Evolutionary conservation across 192 early-diverging fungal genomes (phyloP).

Genomic region (Coemansia erecta): DNA sequence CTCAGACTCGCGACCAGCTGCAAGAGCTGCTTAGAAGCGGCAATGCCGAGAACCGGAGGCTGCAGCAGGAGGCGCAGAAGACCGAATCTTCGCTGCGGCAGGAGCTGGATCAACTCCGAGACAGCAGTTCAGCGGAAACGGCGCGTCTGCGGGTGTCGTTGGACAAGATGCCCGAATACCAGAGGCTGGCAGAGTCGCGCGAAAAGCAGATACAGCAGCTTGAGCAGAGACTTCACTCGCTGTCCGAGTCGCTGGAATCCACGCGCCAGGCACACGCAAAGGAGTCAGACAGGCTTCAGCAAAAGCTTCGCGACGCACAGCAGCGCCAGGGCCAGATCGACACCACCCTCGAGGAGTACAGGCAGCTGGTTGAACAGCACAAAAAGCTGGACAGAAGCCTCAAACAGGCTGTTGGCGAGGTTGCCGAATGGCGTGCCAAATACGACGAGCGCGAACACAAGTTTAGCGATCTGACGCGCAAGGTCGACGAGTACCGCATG

Average conservation of each 20-base stretch:
- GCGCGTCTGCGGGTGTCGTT: slow-evolving; percentile 11
- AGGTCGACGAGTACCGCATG: slow-evolving; percentile 30
- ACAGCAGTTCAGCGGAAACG: neutral
- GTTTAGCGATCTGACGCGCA: slow-evolving; percentile 17
- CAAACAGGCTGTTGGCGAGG: slow-evolving; percentile 39
- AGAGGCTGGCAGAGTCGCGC: slow-evolving; percentile 7
- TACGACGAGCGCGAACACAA: slow-evolving; percentile 33
- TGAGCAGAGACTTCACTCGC: slow-evolving; percentile 1
- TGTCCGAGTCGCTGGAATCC: slow-evolving; percentile 1
- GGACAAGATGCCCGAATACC: slow-evolving; percentile 4
- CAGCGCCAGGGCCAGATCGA: slow-evolving; percentile 10
- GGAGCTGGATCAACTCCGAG: slow-evolving; percentile 13
- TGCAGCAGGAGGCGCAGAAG: neutral
- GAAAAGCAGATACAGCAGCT: slow-evolving; percentile 10
- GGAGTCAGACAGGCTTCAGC: neutral
- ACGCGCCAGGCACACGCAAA: slow-evolving; percentile 8
- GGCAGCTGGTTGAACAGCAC: slow-evolving; percentile 33
- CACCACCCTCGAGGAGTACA: slow-evolving; percentile 7
- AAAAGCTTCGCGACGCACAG: slow-evolving; percentile 2
- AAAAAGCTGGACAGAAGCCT: slow-evolving; percentile 30
- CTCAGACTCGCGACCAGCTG: slow-evolving; percentile 52
- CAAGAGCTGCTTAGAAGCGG: slow-evolving; percentile 34
- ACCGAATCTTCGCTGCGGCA: slow-evolving; percentile 13
- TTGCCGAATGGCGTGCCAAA: slow-evolving; percentile 34
- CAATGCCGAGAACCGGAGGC: slow-evolving; percentile 20